Base-by-base conservation (phyloP, 148 eudicot species). In the Pharnaceum exiguum region DNA sequence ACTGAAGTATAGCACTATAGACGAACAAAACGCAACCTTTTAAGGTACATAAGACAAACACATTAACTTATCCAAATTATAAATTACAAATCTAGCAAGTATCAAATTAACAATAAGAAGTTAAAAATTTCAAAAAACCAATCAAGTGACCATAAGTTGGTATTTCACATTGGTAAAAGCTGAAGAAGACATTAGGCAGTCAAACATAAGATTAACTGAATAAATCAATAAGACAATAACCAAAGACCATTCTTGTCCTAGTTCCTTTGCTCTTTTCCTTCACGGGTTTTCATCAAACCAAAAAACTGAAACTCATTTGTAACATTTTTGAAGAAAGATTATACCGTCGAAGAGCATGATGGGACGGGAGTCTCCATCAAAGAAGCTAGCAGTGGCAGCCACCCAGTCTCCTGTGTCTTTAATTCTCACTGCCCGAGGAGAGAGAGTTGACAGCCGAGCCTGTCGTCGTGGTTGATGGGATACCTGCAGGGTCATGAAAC, bases 321-420 rank as follows among this genome's bases (percentile, higher is more conserved):
- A 45, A 22, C 13, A 11, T 17, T 6, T 2, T 7, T 18, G 0
- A 19, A n/a, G 26, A 45, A 9, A 51, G 24, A 15, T 37, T 0
- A 19, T 78, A 93, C 99, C 99, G 52, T 93, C 99, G 44, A 81
- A 93, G n/a, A 93, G 73, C 99, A 93, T 93, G 56, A 93, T 88
- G 30, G 99, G 99, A 10, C 99, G 79, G 36, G 84, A 66, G 50
- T 93, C 99, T 21, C 66, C 39, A 15, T 83, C 79, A 47, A 93
- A 93, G 77, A 81, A 93, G 63, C 60, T 71, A 10, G 82, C 77
- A n/a, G 95, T 80, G 7, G 72, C 77, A 43, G 71, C 73, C 60
- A 60, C 73, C 79, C 80, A 80, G 35, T 82, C 83, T 59, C 68
- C 77, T 53, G 63, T 12, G 5, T 72, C 68, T 21, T 40, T 70